These are phyloP conservation scores for Chlorella ohadii DNA, from an alignment of 139 green algal species.

Conservation along the genomic window DNA sequence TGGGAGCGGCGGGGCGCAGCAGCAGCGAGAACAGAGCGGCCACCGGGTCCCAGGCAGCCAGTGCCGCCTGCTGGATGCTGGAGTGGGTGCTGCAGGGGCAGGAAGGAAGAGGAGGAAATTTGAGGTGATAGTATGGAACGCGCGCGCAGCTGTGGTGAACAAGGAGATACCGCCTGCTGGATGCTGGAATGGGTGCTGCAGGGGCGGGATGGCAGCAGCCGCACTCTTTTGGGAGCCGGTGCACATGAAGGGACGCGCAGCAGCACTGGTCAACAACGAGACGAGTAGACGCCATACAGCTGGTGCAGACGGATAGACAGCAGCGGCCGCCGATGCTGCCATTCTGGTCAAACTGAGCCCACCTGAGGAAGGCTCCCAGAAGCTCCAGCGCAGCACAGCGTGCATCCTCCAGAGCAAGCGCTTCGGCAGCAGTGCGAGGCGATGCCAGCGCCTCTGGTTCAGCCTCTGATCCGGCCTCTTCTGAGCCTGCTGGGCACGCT, in stretches of 20 bases:
- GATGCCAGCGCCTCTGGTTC: background rate
- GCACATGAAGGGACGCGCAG: too few species aligned
- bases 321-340: too few species aligned
- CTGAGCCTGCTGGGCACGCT: background rate
- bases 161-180: slow-evolving; percentile 6
- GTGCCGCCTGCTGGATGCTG: slow-evolving; percentile 17
- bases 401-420: slow-evolving; percentile 6
- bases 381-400: slow-evolving; percentile 48
- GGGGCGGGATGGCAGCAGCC: too few species aligned
- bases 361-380: slow-evolving; percentile 40
- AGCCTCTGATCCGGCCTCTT: background rate
- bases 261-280: too few species aligned
- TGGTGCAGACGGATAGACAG: too few species aligned
- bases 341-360: background rate
- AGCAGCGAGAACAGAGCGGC: slow-evolving; percentile 41
- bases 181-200: slow-evolving; percentile 32
- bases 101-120: too few species aligned
- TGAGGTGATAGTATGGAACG: too few species aligned
- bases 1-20: slow-evolving; percentile 29
- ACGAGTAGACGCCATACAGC: too few species aligned
- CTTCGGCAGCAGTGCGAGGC: background rate
- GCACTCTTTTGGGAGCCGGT: too few species aligned
- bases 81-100: slow-evolving; percentile 21
- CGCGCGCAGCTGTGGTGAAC: too few species aligned
- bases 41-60: slow-evolving; percentile 42